A percentile compares a stretch with the other conserved stretches of the same genome.
phyloP scores from a whole-genome alignment of 805 yeast genomes.

The Pichia sporocuriosa region DNA sequence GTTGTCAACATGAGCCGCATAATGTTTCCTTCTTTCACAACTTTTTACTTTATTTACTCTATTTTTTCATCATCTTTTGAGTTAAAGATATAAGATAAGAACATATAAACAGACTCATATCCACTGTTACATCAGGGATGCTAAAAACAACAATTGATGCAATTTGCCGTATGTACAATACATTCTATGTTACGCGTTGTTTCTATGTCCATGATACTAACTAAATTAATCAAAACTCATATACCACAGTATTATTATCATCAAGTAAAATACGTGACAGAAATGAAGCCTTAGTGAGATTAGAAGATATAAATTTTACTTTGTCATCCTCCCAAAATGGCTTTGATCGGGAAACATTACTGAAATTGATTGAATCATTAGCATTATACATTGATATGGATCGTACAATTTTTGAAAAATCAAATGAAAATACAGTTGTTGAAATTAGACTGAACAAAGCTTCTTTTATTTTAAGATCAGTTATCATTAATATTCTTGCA shows the following conservation, averaged over 20 bases:
- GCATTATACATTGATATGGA: conserved; percentile 20
- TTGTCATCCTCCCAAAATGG: conserved; percentile 20
- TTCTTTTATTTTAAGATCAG: conserved; percentile 17
- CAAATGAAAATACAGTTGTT: conserved; percentile 17
- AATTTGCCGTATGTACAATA: conserved; percentile 10
- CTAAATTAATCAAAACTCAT: not conserved
- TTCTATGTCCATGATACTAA: no score
- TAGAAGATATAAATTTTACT: conserved; percentile 28
- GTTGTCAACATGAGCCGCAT: no score
- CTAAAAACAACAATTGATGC: conserved; percentile 3
- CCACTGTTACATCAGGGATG: not conserved
- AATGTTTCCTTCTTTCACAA: no score
- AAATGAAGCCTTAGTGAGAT: conserved; percentile 39
- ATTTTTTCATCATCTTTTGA: no score
- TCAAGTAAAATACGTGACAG: conserved; percentile 52
- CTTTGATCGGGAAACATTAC: conserved; percentile 12
- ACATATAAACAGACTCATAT: no score
- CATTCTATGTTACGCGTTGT: not conserved
- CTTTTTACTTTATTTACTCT: no score
- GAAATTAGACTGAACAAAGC: conserved; percentile 22
- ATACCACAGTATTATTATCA: conserved; percentile 29
- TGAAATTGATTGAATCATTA: conserved; percentile 17
- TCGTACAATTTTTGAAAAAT: conserved; percentile 17
- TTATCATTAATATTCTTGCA: conserved; percentile 14
- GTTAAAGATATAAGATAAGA: no score